A percentile compares a stretch with the other conserved stretches of the same genome.
These are phyloP conservation scores for Nemania abortiva DNA, from an alignment of 2,329 filamentous ascomycete genomes.

Conservation along the genomic window DNA sequence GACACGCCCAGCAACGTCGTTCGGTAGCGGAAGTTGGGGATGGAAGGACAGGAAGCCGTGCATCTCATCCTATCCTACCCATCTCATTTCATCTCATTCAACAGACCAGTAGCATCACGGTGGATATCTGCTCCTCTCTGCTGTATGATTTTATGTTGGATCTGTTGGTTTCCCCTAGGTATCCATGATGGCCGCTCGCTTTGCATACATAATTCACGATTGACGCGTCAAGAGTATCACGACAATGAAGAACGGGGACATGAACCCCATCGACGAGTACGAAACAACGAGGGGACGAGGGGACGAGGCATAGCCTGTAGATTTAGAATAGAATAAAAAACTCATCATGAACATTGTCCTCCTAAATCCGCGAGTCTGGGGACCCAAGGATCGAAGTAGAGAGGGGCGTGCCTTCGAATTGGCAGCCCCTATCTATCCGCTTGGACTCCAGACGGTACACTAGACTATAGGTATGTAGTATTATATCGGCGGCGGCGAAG, in stretches of 20 bases:
- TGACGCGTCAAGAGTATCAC: background rate
- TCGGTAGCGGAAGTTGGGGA: background rate
- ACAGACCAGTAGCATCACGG: no score
- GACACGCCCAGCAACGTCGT: background rate
- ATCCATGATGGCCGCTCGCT: background rate
- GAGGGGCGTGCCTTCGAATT: no score
- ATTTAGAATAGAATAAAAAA: background rate
- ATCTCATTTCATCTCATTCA: no score
- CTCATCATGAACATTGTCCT: background rate
- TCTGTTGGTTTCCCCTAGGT: background rate
- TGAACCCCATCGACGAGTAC: background rate
- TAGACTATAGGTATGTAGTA: background rate
- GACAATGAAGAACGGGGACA: background rate
- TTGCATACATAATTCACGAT: background rate
- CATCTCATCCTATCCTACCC: no score
- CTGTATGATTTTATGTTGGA: no score
- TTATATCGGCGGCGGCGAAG: background rate
- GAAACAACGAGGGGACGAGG: background rate
- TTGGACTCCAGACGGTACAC: no score
- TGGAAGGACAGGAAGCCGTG: background rate
- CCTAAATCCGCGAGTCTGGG: no score
- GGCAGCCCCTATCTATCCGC: no score
- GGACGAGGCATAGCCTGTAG: background rate
- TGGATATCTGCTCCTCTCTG: no score
- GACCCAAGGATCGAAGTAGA: no score